Evolutionary conservation across 23 red algal species (phyloP).

Genomic region (Gracilaria domingensis): DNA sequence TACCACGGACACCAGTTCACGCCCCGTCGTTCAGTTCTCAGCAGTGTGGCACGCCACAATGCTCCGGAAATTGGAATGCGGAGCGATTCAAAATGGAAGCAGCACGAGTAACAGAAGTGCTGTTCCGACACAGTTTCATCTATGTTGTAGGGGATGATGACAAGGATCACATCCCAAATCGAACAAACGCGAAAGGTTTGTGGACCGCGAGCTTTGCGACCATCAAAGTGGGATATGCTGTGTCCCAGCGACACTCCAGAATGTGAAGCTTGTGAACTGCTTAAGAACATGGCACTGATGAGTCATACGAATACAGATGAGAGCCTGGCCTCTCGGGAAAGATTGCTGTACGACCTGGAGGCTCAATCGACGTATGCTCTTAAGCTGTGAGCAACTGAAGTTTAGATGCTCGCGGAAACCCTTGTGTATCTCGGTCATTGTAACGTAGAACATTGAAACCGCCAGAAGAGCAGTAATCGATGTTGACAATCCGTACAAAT

Average conservation of each 20-base stretch:
- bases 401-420: constrained; percentile 52
- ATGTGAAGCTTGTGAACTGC: too few relatives aligned
- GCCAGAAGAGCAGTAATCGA: constrained; percentile 69
- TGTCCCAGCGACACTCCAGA: too few relatives aligned
- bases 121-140: constrained; percentile 90
- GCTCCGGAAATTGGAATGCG: too few relatives aligned
- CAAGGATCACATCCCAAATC: constrained; percentile 96
- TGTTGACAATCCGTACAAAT: constrained; percentile 56
- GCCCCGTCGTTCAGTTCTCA: too few relatives aligned
- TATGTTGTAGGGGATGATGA: constrained; percentile 99
- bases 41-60: too few relatives aligned
- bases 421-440: constrained; percentile 54
- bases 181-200: constrained; percentile 98
- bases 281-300: too few relatives aligned
- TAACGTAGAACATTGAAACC: constrained; percentile 47
- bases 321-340: constrained; percentile 73
- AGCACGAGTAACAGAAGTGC: constrained; percentile 92
- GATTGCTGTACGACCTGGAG: constrained; percentile 88
- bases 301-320: constrained; percentile 92
- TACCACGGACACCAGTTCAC: too few relatives aligned
- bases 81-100: too few relatives aligned
- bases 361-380: constrained; percentile 51
- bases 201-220: constrained; percentile 93
- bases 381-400: constrained; percentile 58
- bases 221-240: constrained; percentile 96